These are phyloP conservation scores for Coniferiporia weirii DNA, from an alignment of 1,284 basidiomycete species.

Conservation along the genomic window DNA sequence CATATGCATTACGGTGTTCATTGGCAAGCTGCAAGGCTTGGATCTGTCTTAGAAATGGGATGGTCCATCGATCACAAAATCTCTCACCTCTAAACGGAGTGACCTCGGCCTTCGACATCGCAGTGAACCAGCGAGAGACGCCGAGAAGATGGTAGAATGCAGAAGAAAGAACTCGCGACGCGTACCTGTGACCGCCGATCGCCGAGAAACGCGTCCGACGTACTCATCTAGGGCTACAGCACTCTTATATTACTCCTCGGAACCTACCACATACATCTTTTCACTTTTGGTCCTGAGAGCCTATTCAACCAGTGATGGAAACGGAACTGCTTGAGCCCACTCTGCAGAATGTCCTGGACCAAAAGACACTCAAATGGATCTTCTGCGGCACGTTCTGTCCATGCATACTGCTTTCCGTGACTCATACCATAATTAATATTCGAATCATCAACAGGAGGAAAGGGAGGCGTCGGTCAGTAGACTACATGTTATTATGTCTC, in stretches of 20 bases:
- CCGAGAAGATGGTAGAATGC: slow-evolving; percentile 15
- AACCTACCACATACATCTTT: not conserved
- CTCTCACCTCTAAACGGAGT: slow-evolving; percentile 12
- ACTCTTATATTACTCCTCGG: too few species aligned
- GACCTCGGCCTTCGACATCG: slow-evolving; percentile 5
- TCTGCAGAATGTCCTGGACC: slow-evolving; percentile 86
- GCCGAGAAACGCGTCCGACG: not conserved
- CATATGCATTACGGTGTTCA: slow-evolving; percentile 87
- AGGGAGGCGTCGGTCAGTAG: slow-evolving; percentile 86
- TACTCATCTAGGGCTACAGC: too few species aligned
- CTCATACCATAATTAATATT: slow-evolving; percentile 18
- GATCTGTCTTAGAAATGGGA: slow-evolving; percentile 16
- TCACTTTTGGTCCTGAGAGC: too few species aligned
- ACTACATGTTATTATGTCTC: not conserved
- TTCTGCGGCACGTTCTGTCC: slow-evolving; percentile 74
- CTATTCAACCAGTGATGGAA: slow-evolving; percentile 41
- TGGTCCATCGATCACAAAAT: not conserved
- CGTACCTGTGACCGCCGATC: too few species aligned
- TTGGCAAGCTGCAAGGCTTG: slow-evolving; percentile 79
- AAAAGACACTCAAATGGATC: slow-evolving; percentile 89
- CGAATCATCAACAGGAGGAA: slow-evolving; percentile 60
- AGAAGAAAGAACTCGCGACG: slow-evolving; percentile 1
- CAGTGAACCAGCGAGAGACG: not conserved
- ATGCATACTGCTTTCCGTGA: slow-evolving; percentile 13
- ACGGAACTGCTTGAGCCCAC: slow-evolving; percentile 67